These are phyloP conservation scores for Paecilomyces dactylethromorphus DNA, from an alignment of 2,329 filamentous ascomycete genomes.

Conservation along the genomic window DNA sequence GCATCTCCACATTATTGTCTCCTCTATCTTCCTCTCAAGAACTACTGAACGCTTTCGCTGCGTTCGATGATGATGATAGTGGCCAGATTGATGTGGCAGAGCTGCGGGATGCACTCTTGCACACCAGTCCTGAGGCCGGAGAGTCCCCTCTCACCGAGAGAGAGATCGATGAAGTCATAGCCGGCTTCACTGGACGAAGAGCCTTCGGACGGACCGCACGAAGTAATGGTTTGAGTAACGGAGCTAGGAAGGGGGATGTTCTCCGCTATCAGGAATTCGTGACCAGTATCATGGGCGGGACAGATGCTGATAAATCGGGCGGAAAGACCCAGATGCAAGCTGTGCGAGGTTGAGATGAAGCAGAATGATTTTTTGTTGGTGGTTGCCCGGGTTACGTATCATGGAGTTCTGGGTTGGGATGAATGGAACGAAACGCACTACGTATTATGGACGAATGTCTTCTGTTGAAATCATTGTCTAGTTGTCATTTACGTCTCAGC, in stretches of 20 bases:
- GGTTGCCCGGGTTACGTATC: neutral
- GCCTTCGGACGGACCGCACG: slow-evolving; percentile 61
- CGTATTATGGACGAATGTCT: neutral
- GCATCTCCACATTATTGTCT: slow-evolving; percentile 66
- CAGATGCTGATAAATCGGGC: slow-evolving; percentile 19
- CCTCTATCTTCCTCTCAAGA: slow-evolving; percentile 72
- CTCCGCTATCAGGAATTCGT: slow-evolving; percentile 95
- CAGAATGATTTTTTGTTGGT: neutral
- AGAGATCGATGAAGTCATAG: slow-evolving; percentile 82
- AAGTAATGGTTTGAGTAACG: slow-evolving; percentile 47
- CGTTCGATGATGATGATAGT: slow-evolving; percentile 92
- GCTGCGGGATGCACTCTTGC: slow-evolving; percentile 72
- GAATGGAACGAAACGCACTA: neutral
- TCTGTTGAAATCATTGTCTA: neutral
- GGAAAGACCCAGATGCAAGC: neutral
- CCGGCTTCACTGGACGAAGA: slow-evolving; percentile 74
- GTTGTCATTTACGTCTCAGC: neutral
- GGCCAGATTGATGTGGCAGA: slow-evolving; percentile 83
- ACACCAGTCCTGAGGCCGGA: slow-evolving; percentile 72
- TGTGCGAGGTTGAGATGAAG: neutral
- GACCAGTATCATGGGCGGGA: slow-evolving; percentile 55
- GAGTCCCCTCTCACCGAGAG: slow-evolving; percentile 56
- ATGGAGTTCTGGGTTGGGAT: slow-evolving; percentile 1
- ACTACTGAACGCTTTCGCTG: slow-evolving; percentile 81
- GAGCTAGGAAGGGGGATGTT: slow-evolving; percentile 67